Percentiles rank a stretch among this genome's conserved stretches.
Conservation (phyloP, 1,284 basidiomycete genomes). For the Xerocomus amazonicus region DNA sequence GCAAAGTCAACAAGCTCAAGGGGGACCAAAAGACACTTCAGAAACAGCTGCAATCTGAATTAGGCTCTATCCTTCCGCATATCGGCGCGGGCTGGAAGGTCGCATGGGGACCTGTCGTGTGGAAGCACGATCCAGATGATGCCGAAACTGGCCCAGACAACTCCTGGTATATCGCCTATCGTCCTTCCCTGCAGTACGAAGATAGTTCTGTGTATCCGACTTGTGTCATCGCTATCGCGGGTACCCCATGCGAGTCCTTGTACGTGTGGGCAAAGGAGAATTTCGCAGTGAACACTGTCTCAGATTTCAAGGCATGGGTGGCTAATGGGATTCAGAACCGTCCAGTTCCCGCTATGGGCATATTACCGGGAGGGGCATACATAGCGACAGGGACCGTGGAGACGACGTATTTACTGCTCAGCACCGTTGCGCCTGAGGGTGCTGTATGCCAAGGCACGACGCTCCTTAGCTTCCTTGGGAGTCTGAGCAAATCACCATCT, state of each 20-base stretch:
- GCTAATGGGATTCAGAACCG: neutral
- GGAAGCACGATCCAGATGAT: constrained; percentile 12
- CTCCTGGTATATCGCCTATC: constrained; percentile 17
- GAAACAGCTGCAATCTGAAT: neutral
- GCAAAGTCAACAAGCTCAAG: neutral
- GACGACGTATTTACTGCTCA: constrained; percentile 5
- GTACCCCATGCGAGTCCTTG: constrained; percentile 3
- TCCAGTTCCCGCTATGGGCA: neutral
- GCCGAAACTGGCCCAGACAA: constrained; percentile 14
- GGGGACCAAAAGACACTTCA: constrained; percentile 1
- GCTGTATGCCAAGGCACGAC: neutral
- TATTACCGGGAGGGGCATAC: neutral
- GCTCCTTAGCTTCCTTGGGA: constrained; percentile 9
- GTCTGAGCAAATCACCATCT: neutral
- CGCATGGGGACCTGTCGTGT: constrained; percentile 18
- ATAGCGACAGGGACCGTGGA: neutral
- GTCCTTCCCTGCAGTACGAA: constrained; percentile 12
- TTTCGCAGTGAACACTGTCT: constrained; percentile 7
- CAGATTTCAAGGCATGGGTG: constrained; percentile 15
- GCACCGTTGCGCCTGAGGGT: neutral
- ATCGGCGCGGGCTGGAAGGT: constrained; percentile 7
- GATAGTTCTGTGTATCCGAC: constrained; percentile 8
- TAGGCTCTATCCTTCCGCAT: neutral
- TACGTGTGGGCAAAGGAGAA: neutral
- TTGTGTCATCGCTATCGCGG: constrained; percentile 14